These are phyloP conservation scores for Waltergamsia citrina DNA, from an alignment of 2,329 filamentous ascomycete genomes.

Conservation along the genomic window DNA sequence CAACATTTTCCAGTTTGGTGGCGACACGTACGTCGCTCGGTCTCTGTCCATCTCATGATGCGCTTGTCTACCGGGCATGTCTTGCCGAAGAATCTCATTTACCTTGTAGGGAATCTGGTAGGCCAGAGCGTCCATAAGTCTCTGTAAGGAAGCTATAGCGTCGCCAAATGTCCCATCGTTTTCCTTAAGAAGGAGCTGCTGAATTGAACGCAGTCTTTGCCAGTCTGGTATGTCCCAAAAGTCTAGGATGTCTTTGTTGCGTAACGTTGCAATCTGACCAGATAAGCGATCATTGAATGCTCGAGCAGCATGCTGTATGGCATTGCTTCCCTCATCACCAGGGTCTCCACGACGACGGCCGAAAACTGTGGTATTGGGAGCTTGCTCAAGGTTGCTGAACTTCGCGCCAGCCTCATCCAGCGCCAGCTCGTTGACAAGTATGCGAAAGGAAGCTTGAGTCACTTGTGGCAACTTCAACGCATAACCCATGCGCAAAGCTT, in stretches of 20 bases:
- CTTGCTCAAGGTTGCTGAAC: too few species aligned
- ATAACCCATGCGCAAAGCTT: constrained; percentile 47
- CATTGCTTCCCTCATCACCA: constrained; percentile 44
- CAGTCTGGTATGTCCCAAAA: constrained; percentile 21
- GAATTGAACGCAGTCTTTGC: constrained; percentile 15
- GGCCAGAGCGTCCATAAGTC: constrained; percentile 12
- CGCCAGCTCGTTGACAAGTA: constrained; percentile 55
- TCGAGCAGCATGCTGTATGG: constrained; percentile 48
- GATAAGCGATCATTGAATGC: constrained; percentile 38
- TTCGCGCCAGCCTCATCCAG: constrained; percentile 26
- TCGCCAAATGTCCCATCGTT: background rate
- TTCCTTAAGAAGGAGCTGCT: constrained; percentile 13
- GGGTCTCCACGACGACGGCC: constrained; percentile 36
- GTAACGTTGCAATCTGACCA: constrained; percentile 17
- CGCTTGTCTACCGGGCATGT: background rate
- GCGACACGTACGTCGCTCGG: constrained; percentile 25
- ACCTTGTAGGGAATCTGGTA: constrained; percentile 10
- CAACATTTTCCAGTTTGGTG: constrained; percentile 14
- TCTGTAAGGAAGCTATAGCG: constrained; percentile 9
- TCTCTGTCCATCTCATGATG: constrained; percentile 17
- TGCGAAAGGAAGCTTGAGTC: constrained; percentile 40
- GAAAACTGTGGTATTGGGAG: constrained; percentile 21
- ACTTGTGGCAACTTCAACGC: constrained; percentile 31
- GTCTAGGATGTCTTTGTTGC: constrained; percentile 21
- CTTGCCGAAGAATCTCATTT: constrained; percentile 5